Evolutionary conservation across 306 rosid species (phyloP).

Genomic region (Trifolium fragiferum): DNA sequence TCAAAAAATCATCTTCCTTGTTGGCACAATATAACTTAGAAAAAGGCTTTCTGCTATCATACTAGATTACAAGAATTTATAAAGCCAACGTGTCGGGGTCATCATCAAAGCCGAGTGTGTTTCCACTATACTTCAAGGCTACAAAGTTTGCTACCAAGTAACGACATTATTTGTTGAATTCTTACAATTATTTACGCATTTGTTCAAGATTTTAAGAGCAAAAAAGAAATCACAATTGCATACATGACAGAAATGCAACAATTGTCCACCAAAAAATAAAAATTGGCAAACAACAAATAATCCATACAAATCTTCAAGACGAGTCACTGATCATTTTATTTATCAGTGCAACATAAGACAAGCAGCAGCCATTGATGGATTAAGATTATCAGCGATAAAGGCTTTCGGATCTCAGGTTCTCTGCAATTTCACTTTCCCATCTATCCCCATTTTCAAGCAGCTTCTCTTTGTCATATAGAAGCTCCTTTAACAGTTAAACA

Average conservation of each 20-base stretch:
- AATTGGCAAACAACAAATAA: slow-evolving; percentile 1
- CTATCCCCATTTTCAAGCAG: slow-evolving; percentile 98
- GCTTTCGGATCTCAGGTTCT: slow-evolving; percentile 96
- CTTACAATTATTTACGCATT: slow-evolving; percentile 30
- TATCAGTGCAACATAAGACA: slow-evolving; percentile 33
- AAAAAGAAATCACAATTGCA: slow-evolving; percentile 17
- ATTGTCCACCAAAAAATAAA: slow-evolving; percentile 13
- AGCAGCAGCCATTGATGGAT: slow-evolving; percentile 28
- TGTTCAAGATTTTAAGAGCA: slow-evolving; percentile 43
- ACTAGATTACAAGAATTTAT: not conserved
- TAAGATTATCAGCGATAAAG: slow-evolving; percentile 75
- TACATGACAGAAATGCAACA: slow-evolving; percentile 18
- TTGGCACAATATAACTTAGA: too few species aligned
- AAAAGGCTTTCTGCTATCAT: not conserved
- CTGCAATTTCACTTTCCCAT: slow-evolving; percentile 98
- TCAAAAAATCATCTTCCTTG: too few species aligned
- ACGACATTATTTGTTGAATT: slow-evolving; percentile 20
- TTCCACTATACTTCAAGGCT: slow-evolving; percentile 6
- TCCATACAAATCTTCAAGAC: slow-evolving; percentile 38
- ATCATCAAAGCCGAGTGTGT: not conserved
- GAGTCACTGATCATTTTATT: slow-evolving; percentile 51
- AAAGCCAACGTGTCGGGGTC: not conserved
- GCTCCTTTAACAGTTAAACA: slow-evolving; percentile 68
- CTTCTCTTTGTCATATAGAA: slow-evolving; percentile 97
- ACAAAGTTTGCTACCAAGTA: not conserved